A percentile compares a stretch with the other conserved stretches of the same genome.
These are phyloP conservation scores for Verticillium isaacii DNA, from an alignment of 2,329 filamentous ascomycete genomes.

Conservation along the genomic window DNA sequence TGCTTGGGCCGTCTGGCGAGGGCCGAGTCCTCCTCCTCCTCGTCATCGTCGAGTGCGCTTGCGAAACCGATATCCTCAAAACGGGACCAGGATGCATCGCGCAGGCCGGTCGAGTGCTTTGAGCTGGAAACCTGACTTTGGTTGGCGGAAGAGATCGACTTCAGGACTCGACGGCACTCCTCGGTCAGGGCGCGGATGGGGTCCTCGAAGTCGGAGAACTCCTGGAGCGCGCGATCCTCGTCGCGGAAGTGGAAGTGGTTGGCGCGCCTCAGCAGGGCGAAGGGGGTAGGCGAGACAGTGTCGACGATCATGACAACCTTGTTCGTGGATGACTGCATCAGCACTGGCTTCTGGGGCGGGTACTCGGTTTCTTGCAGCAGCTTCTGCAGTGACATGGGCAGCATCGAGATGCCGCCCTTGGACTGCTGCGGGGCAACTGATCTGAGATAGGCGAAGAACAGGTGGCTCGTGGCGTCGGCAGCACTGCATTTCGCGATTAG, in stretches of 20 bases:
- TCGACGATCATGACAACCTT: slow-evolving; percentile 97
- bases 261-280: slow-evolving; percentile 80
- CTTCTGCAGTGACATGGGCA: slow-evolving; percentile 88
- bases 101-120: slow-evolving; percentile 66
- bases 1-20: slow-evolving; percentile 30
- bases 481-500: slow-evolving; percentile 53
- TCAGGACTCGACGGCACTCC: slow-evolving; percentile 86
- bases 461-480: slow-evolving; percentile 90
- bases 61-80: slow-evolving; percentile 95
- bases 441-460: slow-evolving; percentile 96
- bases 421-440: slow-evolving; percentile 80
- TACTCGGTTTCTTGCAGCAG: slow-evolving; percentile 91
- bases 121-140: slow-evolving; percentile 71
- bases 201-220: slow-evolving; percentile 85
- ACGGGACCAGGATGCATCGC: slow-evolving; percentile 90
- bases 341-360: slow-evolving; percentile 70
- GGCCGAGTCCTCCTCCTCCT: slow-evolving; percentile 56
- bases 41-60: slow-evolving; percentile 65
- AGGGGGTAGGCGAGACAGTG: slow-evolving; percentile 88
- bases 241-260: slow-evolving; percentile 96
- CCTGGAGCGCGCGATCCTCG: slow-evolving; percentile 75
- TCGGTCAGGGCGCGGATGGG: slow-evolving; percentile 84
- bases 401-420: slow-evolving; percentile 72
- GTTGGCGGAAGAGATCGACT: slow-evolving; percentile 82
- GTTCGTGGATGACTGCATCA: slow-evolving; percentile 76